Evolutionary conservation across 2,329 filamentous ascomycete species (phyloP), one percentile per base, ranked within the genome.

Genomic region (Aspergillus sp.): DNA sequence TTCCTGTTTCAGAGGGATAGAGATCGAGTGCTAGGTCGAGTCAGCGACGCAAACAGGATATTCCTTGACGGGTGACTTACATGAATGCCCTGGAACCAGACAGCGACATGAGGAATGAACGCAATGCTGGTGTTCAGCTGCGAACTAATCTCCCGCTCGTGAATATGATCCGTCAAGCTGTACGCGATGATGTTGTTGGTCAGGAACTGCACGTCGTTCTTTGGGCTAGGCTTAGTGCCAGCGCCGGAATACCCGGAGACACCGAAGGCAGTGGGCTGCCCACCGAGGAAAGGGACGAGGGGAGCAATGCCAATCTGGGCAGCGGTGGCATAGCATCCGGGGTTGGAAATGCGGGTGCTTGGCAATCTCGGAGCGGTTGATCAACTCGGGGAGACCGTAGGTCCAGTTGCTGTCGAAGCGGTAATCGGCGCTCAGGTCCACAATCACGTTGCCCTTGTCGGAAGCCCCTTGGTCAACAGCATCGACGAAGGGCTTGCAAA

Each of bases 351-450:
- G 47, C 88, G 82, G 10, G 78, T 89, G 4, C 55, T 83, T 79
- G 27, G 85, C 81, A 57, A 97, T 89, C 56, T 83, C 78, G 50
- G 80, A 79, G 47, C 91, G 82, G 65, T 82, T 81, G 43, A 88
- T 80, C 43, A 95, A 76, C 70, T 97, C 93, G 9, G 89, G 89
- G 4, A 96, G 82, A 57, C 88, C 88, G 62, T 96, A 97, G 0
- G 86, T 88, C 90, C 89, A 94, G 27, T 77, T 76, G 47, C 76
- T 72, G 62, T 94, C 85, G 66, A 96, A 97, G 43, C 91, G 83
- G 70, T 95, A 94, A 71, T 98, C 93, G 50, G 93, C 93, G n/a
- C 89, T 95, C 33, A 98, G 79, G 66, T 98, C 93, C 41, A 98
- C 78, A 56, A 97, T 86, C 36, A 97, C 74, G 57, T 86, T 89